Evolutionary conservation across 257 asterid genomes (phyloP).

Genomic region (Leonotis leonurus): DNA sequence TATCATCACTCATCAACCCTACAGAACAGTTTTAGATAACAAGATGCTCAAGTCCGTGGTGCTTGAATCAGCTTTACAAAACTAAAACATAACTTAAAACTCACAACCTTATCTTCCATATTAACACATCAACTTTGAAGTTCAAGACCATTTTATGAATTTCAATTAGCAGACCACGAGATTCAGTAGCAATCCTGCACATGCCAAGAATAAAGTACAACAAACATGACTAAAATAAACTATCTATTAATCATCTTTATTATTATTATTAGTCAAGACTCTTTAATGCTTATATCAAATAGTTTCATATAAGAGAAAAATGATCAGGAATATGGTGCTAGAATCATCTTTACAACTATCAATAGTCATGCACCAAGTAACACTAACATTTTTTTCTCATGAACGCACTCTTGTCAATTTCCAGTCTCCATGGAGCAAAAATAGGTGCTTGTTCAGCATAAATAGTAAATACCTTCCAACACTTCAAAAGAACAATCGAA

Average conservation of each 20-base stretch:
- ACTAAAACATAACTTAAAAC: not conserved
- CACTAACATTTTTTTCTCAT: not conserved
- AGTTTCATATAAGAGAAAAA: not conserved
- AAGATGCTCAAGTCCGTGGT: not conserved
- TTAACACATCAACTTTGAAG: not conserved
- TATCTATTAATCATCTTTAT: not conserved
- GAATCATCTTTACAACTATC: not conserved
- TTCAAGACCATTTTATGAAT: not conserved
- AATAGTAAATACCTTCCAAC: conserved; percentile 7
- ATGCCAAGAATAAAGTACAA: not conserved
- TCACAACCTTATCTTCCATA: not conserved
- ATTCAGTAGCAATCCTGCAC: not conserved
- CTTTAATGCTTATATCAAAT: not conserved
- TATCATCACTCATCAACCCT: not conserved
- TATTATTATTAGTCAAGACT: not conserved
- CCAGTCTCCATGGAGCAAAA: conserved; percentile 9
- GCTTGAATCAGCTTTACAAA: not conserved
- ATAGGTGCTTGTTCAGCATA: not conserved
- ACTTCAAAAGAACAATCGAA: not conserved
- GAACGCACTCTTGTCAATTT: not conserved
- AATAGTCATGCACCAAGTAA: conserved; percentile 6
- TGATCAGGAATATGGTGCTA: not conserved
- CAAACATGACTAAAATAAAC: not conserved
- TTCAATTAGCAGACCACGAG: not conserved
- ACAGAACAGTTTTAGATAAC: too few relatives aligned